Base-by-base conservation (phyloP, 1,284 basidiomycete species). In the Microbotryomycetes sp. region DNA sequence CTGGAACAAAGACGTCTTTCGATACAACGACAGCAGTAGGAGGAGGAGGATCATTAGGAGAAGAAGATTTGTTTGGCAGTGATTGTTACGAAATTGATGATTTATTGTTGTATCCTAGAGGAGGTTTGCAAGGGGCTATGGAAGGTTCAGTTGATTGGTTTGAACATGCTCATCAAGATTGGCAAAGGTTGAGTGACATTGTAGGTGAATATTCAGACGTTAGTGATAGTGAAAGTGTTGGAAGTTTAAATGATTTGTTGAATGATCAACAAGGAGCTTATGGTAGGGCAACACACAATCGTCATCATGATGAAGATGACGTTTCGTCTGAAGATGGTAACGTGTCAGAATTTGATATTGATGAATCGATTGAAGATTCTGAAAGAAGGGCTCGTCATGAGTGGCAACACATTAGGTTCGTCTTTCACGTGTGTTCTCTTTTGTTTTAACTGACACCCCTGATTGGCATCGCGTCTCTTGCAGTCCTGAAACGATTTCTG, bases 21-120 rank as follows among this genome's bases (percentile, higher is more conserved):
- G 81, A 19, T 72, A 81, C 3, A 75, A 74, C 12, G 79, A 81
- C 58, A 77, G 81, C n/a, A 79, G 81, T 62, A 61, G 58, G 23
- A 59, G 62, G n/a, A 52, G 29, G 25, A 60, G 22, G 46, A n/a
- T 31, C 29, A 49, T 28, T 26, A 23, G 6, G 19, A 15, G n/a
- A 36, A 23, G 6, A 46, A 26, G n/a, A n/a, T n/a, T n/a, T n/a
- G n/a, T n/a, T n/a, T n/a, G n/a, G n/a, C n/a, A n/a, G n/a, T n/a
- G n/a, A n/a, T n/a, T n/a, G n/a, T n/a, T 68, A 62, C 54, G 67
- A 62, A 25, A 60, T 66, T 26, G 67, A 68, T 26, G 67, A 68
- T 15, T 54, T 52, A 2, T 15, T 68, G 12, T 59, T 68, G 16
- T 56, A 29, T 15, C 51, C 58, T 2, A 26, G 57, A 48, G 63